Conservation (phyloP, 2,329 filamentous ascomycete species). For the Ophiostoma sp. region DNA sequence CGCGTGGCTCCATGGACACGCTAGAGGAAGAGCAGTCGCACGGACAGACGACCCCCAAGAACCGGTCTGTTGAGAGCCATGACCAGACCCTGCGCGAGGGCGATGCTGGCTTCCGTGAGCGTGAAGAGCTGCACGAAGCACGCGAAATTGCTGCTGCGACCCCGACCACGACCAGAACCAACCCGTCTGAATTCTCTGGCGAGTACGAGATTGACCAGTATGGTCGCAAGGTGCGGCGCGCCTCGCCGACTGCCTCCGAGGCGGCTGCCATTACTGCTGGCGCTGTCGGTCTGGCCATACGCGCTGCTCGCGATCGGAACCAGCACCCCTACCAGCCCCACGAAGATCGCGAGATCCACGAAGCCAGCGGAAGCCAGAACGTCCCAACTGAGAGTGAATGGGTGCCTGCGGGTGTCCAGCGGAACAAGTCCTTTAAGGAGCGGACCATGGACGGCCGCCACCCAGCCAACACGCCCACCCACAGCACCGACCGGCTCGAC, state of each 20-base stretch:
- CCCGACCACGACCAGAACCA: slow-evolving; percentile 28
- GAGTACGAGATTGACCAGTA: slow-evolving; percentile 61
- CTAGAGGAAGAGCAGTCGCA: slow-evolving; percentile 39
- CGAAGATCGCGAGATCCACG: slow-evolving; percentile 30
- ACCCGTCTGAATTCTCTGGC: slow-evolving; percentile 45
- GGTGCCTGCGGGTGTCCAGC: slow-evolving; percentile 52
- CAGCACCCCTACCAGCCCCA: slow-evolving; percentile 39
- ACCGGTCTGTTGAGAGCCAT: slow-evolving; percentile 42
- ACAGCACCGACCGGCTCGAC: slow-evolving; percentile 60
- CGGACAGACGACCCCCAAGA: slow-evolving; percentile 38
- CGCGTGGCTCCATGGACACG: slow-evolving; percentile 42
- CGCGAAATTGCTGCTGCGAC: slow-evolving; percentile 40
- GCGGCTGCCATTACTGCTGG: slow-evolving; percentile 56
- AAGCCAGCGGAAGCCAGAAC: background rate
- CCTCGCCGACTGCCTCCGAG: slow-evolving; percentile 59
- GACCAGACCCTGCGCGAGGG: slow-evolving; percentile 42
- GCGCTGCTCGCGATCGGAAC: slow-evolving; percentile 49
- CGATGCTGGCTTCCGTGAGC: slow-evolving; percentile 28
- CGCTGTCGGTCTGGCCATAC: slow-evolving; percentile 55
- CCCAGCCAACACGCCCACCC: slow-evolving; percentile 57
- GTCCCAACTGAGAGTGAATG: slow-evolving; percentile 36
- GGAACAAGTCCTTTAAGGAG: slow-evolving; percentile 67
- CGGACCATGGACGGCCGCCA: slow-evolving; percentile 57
- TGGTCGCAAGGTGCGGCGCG: slow-evolving; percentile 54
- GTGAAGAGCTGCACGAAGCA: slow-evolving; percentile 31